A percentile compares a stretch with the other conserved stretches of the same genome.
Evolutionary conservation across 2,329 filamentous ascomycete genomes (phyloP).

Genomic region (Trichoderma arundinaceum): DNA sequence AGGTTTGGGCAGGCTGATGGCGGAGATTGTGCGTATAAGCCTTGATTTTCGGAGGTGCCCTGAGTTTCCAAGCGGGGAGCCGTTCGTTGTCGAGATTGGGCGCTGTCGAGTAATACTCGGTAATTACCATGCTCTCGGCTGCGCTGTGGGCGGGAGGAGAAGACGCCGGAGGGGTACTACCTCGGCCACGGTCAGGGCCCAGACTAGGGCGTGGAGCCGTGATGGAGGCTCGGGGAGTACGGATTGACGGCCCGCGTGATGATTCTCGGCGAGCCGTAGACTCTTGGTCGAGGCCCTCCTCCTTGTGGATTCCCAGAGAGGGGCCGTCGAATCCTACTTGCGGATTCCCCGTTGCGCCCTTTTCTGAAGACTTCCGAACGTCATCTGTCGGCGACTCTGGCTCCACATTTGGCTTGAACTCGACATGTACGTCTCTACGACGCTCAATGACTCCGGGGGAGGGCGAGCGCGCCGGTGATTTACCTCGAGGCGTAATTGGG

Average conservation of each 20-base stretch:
- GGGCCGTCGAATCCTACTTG: constrained; percentile 12
- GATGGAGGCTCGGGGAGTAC: neutral
- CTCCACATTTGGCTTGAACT: constrained; percentile 38
- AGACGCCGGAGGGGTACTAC: neutral
- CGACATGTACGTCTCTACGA: constrained; percentile 43
- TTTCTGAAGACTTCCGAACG: neutral
- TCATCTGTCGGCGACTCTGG: neutral
- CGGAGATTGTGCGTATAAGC: constrained; percentile 75
- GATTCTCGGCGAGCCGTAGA: neutral
- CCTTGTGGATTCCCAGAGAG: neutral
- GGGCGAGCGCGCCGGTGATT: constrained; percentile 23
- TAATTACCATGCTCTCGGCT: constrained; percentile 36
- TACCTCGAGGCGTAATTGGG: constrained; percentile 21
- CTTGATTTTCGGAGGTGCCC: constrained; percentile 45
- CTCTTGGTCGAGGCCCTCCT: neutral
- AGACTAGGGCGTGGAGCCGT: constrained; percentile 18
- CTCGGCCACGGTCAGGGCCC: constrained; percentile 13
- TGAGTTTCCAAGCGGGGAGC: constrained; percentile 46
- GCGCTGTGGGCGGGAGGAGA: constrained; percentile 28
- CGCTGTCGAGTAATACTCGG: constrained; percentile 39
- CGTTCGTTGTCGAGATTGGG: constrained; percentile 52
- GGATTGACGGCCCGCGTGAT: neutral
- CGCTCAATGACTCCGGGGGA: constrained; percentile 36
- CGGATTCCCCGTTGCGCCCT: neutral
- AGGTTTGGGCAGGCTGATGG: constrained; percentile 70